Conservation (phyloP, 2,329 filamentous ascomycete genomes). For the Fusarium pseudonygamai region DNA sequence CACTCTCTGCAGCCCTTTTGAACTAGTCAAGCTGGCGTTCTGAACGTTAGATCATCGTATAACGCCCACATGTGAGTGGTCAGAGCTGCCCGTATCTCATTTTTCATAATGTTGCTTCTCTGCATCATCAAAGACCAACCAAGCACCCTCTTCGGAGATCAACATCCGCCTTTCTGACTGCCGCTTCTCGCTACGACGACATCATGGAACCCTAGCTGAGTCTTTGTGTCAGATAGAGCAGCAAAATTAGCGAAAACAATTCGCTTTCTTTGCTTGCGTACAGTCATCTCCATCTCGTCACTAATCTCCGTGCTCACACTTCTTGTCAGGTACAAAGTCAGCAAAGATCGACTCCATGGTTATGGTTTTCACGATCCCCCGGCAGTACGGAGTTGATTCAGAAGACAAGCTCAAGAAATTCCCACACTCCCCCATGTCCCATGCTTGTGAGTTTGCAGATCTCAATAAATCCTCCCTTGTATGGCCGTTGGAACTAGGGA, state of each 20-base stretch:
- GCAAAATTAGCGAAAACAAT: not conserved
- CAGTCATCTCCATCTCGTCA: slow-evolving; percentile 19
- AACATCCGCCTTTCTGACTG: not conserved
- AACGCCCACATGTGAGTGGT: slow-evolving; percentile 1
- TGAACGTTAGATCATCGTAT: not conserved
- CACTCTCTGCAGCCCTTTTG: not conserved
- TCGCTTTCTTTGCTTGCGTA: slow-evolving; percentile 3
- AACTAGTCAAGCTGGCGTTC: not conserved
- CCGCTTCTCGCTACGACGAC: not conserved
- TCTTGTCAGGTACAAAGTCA: slow-evolving; percentile 9
- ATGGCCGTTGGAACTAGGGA: slow-evolving; percentile 9
- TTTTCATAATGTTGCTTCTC: slow-evolving; percentile 7
- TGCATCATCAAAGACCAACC: slow-evolving; percentile 17
- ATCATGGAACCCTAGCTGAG: not conserved
- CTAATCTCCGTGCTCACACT: slow-evolving; percentile 29
- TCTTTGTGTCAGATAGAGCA: slow-evolving; percentile 13
- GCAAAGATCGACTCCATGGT: slow-evolving; percentile 14
- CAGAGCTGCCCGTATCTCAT: not conserved
- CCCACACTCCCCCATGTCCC: not conserved
- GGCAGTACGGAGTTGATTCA: not conserved
- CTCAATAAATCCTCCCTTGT: slow-evolving; percentile 35
- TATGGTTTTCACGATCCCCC: slow-evolving; percentile 1
- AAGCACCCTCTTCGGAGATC: not conserved
- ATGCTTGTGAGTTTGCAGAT: slow-evolving; percentile 29
- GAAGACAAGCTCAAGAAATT: slow-evolving; percentile 4